Evolutionary conservation across 495 filamentous ascomycete genomes (phyloP), one percentile per base, ranked within the genome.

Genomic region (Letharia lupina): DNA sequence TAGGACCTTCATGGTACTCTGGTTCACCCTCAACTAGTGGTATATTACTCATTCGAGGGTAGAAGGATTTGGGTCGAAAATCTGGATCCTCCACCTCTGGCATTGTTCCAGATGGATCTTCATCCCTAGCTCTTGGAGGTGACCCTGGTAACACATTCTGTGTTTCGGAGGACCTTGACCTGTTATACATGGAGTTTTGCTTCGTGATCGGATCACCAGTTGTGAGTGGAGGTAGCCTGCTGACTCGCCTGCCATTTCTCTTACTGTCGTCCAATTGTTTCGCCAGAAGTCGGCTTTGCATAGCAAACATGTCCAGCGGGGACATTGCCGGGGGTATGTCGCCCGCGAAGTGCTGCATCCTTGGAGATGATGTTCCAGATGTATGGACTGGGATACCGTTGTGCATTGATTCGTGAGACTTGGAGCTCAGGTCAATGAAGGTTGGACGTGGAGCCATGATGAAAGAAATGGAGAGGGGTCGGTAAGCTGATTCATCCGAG

Each of bases 301-400:
- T 83, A 23, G 91, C 91, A 68, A 98, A 91, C 48, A 94, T 93
- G 81, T 98, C 94, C 58, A 98, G 84, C 20, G 94, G 94, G 3
- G 94, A 98, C 60, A 97, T 84, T 41, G 92, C 88, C 20, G 94
- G 94, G 42, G 94, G 93, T 13, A 91, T 82, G 70, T 96, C 94
- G 60, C 93, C 94, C 60, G 89, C 87, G 62, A 87, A 81, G 73
- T 93, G 90, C 66, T 78, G 74, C 67, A 93, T 78, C 62, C 89
- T 85, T 52, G 89, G 88, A 5, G 89, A 91, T 62, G 81, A 80
- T 9, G 88, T 76, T 15, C 83, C 77, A 47, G 81, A 76, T 39
- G 79, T 5, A 56, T 56, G 78, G 47, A 61, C 72, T 48, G 70
- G 72, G 48, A 69, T 41, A 45, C 60, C 69, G 18, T 68, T 72